Conservation (phyloP, 768 basidiomycete genomes). For the Macrolepiota dolichaula region DNA sequence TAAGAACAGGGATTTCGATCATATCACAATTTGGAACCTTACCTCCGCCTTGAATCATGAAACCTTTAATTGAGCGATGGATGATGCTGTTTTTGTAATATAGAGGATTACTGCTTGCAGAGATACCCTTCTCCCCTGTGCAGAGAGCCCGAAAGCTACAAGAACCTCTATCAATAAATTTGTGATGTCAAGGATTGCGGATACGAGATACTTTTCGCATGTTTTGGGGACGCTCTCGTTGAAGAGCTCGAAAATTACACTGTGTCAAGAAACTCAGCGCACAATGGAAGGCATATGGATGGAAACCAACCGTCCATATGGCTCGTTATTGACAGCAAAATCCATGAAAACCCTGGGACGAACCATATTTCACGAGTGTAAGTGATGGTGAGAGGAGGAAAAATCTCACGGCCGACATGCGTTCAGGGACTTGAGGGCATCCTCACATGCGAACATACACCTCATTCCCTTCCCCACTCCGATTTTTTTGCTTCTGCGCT, state of each 20-base stretch:
- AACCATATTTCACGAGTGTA: constrained; percentile 32
- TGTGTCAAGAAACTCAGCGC: constrained; percentile 22
- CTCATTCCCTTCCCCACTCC: background rate
- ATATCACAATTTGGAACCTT: constrained; percentile 15
- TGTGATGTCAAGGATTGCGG: background rate
- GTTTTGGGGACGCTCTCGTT: constrained; percentile 72
- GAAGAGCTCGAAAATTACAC: constrained; percentile 75
- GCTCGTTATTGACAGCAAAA: constrained; percentile 46
- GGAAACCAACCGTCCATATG: constrained; percentile 50
- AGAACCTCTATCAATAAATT: background rate
- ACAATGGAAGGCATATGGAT: background rate
- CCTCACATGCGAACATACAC: background rate
- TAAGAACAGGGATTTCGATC: background rate
- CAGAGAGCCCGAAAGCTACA: constrained; percentile 80
- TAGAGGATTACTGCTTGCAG: constrained; percentile 62
- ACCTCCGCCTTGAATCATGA: constrained; percentile 85
- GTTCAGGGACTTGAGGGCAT: background rate
- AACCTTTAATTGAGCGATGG: constrained; percentile 75
- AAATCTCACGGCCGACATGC: constrained; percentile 7
- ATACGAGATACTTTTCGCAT: constrained; percentile 63
- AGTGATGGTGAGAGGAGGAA: constrained; percentile 7
- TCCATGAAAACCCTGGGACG: constrained; percentile 70
- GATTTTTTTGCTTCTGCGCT: background rate
- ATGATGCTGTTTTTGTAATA: constrained; percentile 81
- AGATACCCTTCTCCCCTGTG: constrained; percentile 82